phyloP scores from a whole-genome alignment of 306 rosid species.

The Albizia julibrissin region DNA sequence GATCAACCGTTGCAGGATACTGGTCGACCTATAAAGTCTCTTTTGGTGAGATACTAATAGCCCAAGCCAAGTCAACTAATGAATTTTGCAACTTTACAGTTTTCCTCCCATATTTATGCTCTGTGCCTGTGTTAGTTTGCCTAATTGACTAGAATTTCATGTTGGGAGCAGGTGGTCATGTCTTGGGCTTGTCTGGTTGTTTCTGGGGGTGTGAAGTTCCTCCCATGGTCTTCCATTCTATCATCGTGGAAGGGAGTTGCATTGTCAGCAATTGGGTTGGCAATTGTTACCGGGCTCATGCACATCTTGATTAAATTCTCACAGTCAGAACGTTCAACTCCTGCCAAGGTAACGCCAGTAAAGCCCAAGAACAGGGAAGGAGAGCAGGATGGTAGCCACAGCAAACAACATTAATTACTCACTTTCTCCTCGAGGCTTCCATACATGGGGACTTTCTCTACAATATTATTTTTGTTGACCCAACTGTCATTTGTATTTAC shows the following conservation, averaged over 20 bases:
- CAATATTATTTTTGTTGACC: slow-evolving; percentile 30
- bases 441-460: slow-evolving; percentile 23
- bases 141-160: neutral
- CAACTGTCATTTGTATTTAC: slow-evolving; percentile 6
- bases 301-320: slow-evolving; percentile 82
- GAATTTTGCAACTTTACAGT: neutral
- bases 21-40: slow-evolving; percentile 76
- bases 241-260: slow-evolving; percentile 90
- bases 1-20: slow-evolving; percentile 62
- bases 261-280: slow-evolving; percentile 56
- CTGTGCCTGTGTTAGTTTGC: neutral
- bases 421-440: slow-evolving; percentile 15
- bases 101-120: neutral
- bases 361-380: slow-evolving; percentile 46
- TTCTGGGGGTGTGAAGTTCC: slow-evolving; percentile 66
- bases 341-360: slow-evolving; percentile 65
- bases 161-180: slow-evolving; percentile 62
- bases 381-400: slow-evolving; percentile 37
- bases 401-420: slow-evolving; percentile 53
- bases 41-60: slow-evolving; percentile 63
- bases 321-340: slow-evolving; percentile 83
- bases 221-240: slow-evolving; percentile 66
- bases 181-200: slow-evolving; percentile 71
- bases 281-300: slow-evolving; percentile 74
- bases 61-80: neutral